Base-by-base conservation (phyloP, 495 filamentous ascomycete species). In the Penicillium samsonianum region DNA sequence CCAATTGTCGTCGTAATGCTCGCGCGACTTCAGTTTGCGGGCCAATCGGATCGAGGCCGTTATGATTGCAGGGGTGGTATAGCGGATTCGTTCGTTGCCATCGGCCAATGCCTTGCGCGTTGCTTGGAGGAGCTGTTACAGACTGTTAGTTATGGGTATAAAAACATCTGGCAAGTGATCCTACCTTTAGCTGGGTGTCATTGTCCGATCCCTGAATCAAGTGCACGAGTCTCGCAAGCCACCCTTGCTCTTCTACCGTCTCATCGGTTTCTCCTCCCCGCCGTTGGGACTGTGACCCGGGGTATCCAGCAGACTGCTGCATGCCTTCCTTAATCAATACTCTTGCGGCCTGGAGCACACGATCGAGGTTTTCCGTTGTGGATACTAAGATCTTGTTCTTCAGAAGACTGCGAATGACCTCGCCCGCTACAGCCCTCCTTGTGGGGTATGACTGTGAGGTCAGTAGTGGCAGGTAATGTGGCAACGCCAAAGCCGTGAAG, bases 1-100 rank as follows among this genome's bases (percentile, higher is more conserved):
- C 91, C 91, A 97, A 66, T 95, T 93, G 69, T 97, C 90, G 41
- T 94, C 92, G 65, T 87, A 96, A 68, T 98, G 94, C 71, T 98
- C 94, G 41, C 92, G 86, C 10, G 84, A 73, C 76, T 98, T 98
- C 78, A 90, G 89, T 53, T 89, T 87, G 17, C 94, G 87, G 11
- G 94, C 92, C 49, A 98, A 83, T 64, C 90, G 93, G 68, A 98
- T 83, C 14, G 90, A 91, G 7, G 86, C 82, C n/a, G 94, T 98
- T 50, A 98, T 82, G 30, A 98, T 78, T 12, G 95, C 91, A 1
- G 94, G 95, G 0, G 91, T 95, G 7, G 94, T 98, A 65, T 93
- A 96, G 60, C 91, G 90, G 64, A 96, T 92, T 16, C 94, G 87
- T 66, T 98, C 94, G 64, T 94, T 96, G 43, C 94, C 94, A 57